Evolutionary conservation across 345 rosid species (phyloP).

Genomic region (Cardiospermum halicacabum): DNA sequence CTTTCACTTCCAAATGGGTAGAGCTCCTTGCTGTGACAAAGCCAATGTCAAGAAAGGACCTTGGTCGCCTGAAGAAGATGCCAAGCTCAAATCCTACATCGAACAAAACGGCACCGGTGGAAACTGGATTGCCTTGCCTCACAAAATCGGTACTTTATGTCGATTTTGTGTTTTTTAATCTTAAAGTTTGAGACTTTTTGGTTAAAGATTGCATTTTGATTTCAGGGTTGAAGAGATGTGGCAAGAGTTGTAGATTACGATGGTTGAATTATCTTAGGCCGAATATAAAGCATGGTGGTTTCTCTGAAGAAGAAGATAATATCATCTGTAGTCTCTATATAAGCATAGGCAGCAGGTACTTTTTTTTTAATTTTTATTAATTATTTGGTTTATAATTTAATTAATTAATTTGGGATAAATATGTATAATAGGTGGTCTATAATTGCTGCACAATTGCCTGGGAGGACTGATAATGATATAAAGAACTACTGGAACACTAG

Average conservation of each 20-base stretch:
- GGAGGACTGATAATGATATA: constrained; percentile 77
- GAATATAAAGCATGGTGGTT: constrained; percentile 54
- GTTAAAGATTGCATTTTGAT: neutral
- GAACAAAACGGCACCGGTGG: constrained; percentile 72
- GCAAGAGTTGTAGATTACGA: constrained; percentile 53
- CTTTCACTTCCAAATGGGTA: constrained; percentile 45
- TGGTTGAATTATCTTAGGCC: constrained; percentile 62
- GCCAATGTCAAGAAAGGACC: constrained; percentile 89
- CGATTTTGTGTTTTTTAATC: too few species aligned
- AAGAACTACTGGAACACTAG: constrained; percentile 86
- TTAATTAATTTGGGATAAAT: neutral
- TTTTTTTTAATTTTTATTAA: neutral
- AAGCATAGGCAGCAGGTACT: constrained; percentile 53
- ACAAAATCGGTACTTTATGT: constrained; percentile 74
- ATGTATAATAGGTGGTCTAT: constrained; percentile 58
- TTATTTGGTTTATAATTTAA: neutral
- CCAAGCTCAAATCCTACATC: constrained; percentile 67
- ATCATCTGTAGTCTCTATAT: constrained; percentile 49
- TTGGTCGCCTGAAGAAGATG: constrained; percentile 92
- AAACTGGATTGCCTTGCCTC: constrained; percentile 86
- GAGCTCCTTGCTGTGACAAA: constrained; percentile 93
- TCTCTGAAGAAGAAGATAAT: constrained; percentile 56
- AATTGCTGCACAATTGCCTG: constrained; percentile 78
- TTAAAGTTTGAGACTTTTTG: too few species aligned
- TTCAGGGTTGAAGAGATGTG: constrained; percentile 54